phyloP scores from a whole-genome alignment of 2,329 filamentous ascomycete species.

The Ophiostoma pallidulum region DNA sequence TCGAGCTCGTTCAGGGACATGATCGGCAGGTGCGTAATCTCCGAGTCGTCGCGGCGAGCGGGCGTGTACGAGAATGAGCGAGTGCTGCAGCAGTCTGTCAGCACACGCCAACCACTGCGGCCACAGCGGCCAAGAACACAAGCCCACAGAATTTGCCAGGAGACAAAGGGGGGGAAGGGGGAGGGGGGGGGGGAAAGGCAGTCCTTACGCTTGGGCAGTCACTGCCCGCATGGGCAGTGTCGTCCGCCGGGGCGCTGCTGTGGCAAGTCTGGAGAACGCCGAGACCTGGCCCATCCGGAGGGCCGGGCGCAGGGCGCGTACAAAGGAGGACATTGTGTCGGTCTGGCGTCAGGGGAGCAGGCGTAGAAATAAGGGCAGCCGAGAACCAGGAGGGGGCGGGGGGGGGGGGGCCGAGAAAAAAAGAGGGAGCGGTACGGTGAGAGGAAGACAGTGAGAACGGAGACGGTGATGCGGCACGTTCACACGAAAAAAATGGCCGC shows the following conservation, averaged over 20 bases:
- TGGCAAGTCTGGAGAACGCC: slow-evolving; percentile 7
- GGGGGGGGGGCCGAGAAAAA: too few species aligned
- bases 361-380: not conserved
- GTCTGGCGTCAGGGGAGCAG: not conserved
- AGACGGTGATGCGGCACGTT: too few species aligned
- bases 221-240: slow-evolving; percentile 6
- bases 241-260: slow-evolving; percentile 5
- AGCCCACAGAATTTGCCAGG: too few species aligned
- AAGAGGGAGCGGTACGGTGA: too few species aligned
- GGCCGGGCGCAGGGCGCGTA: slow-evolving; percentile 42
- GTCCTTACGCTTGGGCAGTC: slow-evolving; percentile 7
- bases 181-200: too few species aligned
- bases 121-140: too few species aligned
- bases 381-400: not conserved
- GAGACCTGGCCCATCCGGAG: slow-evolving; percentile 34
- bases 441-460: too few species aligned
- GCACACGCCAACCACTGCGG: too few species aligned
- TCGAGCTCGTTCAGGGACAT: slow-evolving; percentile 88
- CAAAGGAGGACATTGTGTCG: slow-evolving; percentile 37
- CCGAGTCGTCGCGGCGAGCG: slow-evolving; percentile 54
- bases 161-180: too few species aligned
- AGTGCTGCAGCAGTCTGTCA: slow-evolving; percentile 24
- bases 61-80: slow-evolving; percentile 54
- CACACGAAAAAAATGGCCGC: too few species aligned
- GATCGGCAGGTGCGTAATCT: slow-evolving; percentile 83